phyloP scores from a whole-genome alignment of 2,329 filamentous ascomycete genomes.

The Calonectria honghensis region DNA sequence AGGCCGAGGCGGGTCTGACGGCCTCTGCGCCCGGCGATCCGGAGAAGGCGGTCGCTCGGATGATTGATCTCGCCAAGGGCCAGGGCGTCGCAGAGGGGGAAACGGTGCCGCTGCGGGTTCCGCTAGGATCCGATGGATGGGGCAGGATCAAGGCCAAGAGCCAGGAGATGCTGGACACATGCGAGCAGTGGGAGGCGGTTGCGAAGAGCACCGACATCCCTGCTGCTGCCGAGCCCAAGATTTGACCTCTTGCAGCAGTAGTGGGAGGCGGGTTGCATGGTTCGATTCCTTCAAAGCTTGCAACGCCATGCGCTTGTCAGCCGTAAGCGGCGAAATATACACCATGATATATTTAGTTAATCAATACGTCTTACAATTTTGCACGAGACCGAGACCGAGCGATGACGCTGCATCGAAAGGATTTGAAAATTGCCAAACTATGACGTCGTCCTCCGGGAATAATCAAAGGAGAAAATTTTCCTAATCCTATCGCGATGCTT shows the following conservation, averaged over 20 bases:
- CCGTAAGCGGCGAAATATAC: not conserved
- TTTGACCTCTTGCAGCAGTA: not conserved
- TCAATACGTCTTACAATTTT: not conserved
- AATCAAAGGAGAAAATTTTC: not conserved
- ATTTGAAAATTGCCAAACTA: not conserved
- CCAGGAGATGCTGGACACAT: slow-evolving; percentile 67
- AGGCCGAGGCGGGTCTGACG: slow-evolving; percentile 45
- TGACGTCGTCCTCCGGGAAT: not conserved
- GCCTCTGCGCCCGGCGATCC: slow-evolving; percentile 69
- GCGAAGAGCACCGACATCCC: slow-evolving; percentile 67
- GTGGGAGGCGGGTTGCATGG: not conserved
- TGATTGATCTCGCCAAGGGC: slow-evolving; percentile 73
- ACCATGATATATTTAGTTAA: not conserved
- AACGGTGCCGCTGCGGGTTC: slow-evolving; percentile 66
- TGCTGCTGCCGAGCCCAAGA: not conserved
- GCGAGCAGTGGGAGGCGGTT: slow-evolving; percentile 69
- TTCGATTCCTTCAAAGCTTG: not conserved
- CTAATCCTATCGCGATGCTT: not conserved
- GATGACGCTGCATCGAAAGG: not conserved
- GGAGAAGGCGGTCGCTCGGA: slow-evolving; percentile 67
- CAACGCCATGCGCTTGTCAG: not conserved
- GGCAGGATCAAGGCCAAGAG: slow-evolving; percentile 68
- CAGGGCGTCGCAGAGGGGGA: slow-evolving; percentile 60
- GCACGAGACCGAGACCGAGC: not conserved
- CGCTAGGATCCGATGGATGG: slow-evolving; percentile 73